Base-by-base conservation (phyloP, 2,329 filamentous ascomycete genomes). In the Fusarium sulawesiense region DNA sequence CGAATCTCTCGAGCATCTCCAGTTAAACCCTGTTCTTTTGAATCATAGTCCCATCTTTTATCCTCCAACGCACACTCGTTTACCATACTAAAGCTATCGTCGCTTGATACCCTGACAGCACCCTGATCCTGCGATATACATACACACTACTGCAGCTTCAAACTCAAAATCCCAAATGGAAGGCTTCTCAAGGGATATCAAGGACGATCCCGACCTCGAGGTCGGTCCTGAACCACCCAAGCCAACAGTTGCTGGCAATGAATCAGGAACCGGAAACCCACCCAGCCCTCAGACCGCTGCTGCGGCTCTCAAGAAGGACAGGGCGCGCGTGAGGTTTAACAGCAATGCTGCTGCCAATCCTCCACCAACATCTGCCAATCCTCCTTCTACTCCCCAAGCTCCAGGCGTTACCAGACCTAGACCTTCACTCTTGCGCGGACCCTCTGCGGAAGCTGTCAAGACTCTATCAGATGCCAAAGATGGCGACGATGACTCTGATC, bases 291-390 rank as follows among this genome's bases (percentile, higher is more conserved):
- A 56, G 23, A 56, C 56, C 2, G 64, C 60, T 16, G 66, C 68
- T 46, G 72, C 72, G 18, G 72, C 66, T 29, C 34, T 67, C n/a
- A 76, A 56, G 62, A 83, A 78, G 70, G 83, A 85, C 64, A 85
- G 84, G 67, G 82, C 81, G 4, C 80, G 83, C 29, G 83, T 85
- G 29, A 80, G 83, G 9, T 85, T 85, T 69, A 85, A 85, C 72
- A 85, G 83, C 75, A 81, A 78, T 60, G 81, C 82, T 29, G 81
- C 72, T 20, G 76, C 71, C 42, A 77, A 65, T 62, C 78, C 72
- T 49, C 75, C 68, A 13, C 56, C 64, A 25, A 49, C 56, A 46
- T 63, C 73, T n/a, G 57, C 66, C 30, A 56, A 55, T 41, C 56
- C 60, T 7, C 60, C 64, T 56, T 56, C 59, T 16, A 54, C 60